Evolutionary conservation across 179 eudicot genomes (phyloP), one percentile per base, ranked within the genome.

Genomic region (Gypsophila paniculata): DNA sequence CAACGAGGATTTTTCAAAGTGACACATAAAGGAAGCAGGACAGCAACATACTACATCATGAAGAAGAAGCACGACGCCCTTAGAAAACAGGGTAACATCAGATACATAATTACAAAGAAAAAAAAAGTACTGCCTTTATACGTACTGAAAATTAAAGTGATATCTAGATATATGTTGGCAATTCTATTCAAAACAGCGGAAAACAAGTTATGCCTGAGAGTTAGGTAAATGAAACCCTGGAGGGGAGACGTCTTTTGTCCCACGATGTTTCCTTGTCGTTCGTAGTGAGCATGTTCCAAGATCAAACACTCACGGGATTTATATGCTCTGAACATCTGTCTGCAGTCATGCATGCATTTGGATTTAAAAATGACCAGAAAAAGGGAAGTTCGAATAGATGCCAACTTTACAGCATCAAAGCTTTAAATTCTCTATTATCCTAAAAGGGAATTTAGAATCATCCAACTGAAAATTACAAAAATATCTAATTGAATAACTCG

Each of bases 391-490:
- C 9, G 26, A 42, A 39, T 26, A 64, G n/a, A 64, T 38, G 21
- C 5, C 68, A 39, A 64, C 51, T 38, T 64, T 42, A 22, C 51
- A 64, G 26, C 19, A 38, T 64, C 68, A 19, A 21, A 19, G 68
- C 51, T 64, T 19, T 19, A 39, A 64, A 42, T 13, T 38, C 9
- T 14, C 15, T 38, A 10, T 65, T 42, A 11, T 57, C 61, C 67
- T 36, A 62, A 8, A 29, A 65, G 15, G 18, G 26, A 65, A 39
- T 11, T 23, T 23, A 15, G 22, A 14, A 29, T 29, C 14, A 53
- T 38, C 3, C 26, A 39, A 12, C 32, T 11, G 26, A 29, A 38
- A 15, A 19, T 49, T 69, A 29, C n/a, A 14, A 10, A 22, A 25
- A 9, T 29, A 54, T 17, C 61, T 61, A 15, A 55, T 61, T 19